Conservation (phyloP, 352 stramenopile genomes). For the Globisporangium orthogonon region DNA sequence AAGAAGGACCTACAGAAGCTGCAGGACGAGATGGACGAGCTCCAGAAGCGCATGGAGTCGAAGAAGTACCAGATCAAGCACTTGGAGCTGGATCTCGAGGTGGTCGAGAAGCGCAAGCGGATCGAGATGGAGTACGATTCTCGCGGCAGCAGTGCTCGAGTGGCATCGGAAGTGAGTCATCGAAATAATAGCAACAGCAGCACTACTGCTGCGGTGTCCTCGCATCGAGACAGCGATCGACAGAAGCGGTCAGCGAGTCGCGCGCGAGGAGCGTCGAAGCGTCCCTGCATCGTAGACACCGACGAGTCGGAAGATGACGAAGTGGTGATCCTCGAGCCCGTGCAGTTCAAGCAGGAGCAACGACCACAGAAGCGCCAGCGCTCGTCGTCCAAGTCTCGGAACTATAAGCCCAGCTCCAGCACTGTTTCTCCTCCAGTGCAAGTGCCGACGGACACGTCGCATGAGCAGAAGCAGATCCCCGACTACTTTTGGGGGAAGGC, state of each 20-base stretch:
- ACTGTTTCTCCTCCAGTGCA: constrained; percentile 2
- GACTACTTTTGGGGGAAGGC: constrained; percentile 78
- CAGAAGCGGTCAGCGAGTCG: constrained; percentile 25
- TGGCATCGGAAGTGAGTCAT: neutral
- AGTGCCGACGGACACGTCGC: constrained; percentile 25
- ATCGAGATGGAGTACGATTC: constrained; percentile 27
- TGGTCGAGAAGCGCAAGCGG: constrained; percentile 46
- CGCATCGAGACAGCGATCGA: constrained; percentile 8
- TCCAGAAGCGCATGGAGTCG: constrained; percentile 32
- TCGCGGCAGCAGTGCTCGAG: neutral
- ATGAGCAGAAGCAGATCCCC: constrained; percentile 26
- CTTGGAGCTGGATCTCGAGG: constrained; percentile 54
- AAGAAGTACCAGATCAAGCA: constrained; percentile 68
- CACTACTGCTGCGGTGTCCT: neutral
- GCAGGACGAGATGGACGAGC: constrained; percentile 23
- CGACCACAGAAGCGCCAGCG: constrained; percentile 4
- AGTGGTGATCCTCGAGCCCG: constrained; percentile 44
- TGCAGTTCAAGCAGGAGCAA: constrained; percentile 27
- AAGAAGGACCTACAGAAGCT: constrained; percentile 40
- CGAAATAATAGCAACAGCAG: constrained; percentile 3
- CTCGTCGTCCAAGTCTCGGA: constrained; percentile 10
- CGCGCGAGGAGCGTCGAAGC: constrained; percentile 28
- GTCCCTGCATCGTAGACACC: constrained; percentile 59
- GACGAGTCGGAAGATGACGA: constrained; percentile 52
- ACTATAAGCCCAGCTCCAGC: constrained; percentile 5